Conservation (phyloP, 2,329 filamentous ascomycete species). For the Colletotrichum theobromicola region DNA sequence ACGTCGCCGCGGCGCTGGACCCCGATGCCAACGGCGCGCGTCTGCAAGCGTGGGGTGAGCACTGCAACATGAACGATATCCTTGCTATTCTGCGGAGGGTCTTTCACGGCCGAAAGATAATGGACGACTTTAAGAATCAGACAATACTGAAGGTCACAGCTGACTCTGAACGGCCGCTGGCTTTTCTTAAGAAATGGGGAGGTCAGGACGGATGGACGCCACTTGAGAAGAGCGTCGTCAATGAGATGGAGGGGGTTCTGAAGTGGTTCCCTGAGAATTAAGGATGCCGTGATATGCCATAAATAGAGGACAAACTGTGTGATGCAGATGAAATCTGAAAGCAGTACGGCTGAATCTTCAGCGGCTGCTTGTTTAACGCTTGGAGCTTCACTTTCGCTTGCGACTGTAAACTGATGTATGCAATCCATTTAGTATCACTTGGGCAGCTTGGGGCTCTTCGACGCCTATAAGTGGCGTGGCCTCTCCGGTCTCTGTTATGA, state of each 20-base stretch:
- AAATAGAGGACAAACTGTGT: rapidly evolving
- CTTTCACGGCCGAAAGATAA: background rate
- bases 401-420: background rate
- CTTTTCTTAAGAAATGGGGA: background rate
- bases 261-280: background rate
- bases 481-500: rapidly evolving
- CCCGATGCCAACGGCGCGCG: background rate
- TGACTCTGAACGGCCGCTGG: background rate
- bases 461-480: background rate
- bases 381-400: background rate
- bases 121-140: background rate
- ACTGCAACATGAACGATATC: background rate
- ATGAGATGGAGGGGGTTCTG: background rate
- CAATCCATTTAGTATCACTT: background rate
- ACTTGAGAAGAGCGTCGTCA: background rate
- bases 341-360: rapidly evolving
- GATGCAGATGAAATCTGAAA: background rate
- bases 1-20: background rate
- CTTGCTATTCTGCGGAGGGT: background rate
- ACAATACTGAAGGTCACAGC: background rate
- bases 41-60: background rate
- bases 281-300: background rate
- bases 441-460: background rate
- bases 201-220: background rate
- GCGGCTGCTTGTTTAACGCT: too few relatives aligned